phyloP scores from a whole-genome alignment of 495 filamentous ascomycete species.

The Extremus antarcticus region DNA sequence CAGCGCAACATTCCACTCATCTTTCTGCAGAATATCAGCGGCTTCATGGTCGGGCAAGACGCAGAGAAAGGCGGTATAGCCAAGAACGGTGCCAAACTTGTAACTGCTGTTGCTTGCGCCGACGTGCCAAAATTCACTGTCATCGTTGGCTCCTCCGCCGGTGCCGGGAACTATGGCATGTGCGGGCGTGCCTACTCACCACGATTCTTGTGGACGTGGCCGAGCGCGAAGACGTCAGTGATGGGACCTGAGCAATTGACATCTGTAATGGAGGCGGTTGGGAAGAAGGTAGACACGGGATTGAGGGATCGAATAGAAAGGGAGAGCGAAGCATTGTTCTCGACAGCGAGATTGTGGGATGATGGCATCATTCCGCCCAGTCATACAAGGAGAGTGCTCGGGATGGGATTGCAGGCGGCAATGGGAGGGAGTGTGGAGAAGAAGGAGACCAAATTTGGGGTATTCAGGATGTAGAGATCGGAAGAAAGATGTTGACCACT shows the following conservation, averaged over 20 bases:
- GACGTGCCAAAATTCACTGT: slow-evolving; percentile 97
- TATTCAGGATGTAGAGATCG: slow-evolving; percentile 75
- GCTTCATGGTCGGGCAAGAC: slow-evolving; percentile 94
- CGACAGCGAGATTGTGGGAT: slow-evolving; percentile 85
- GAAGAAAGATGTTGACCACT: too few relatives aligned
- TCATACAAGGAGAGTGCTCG: slow-evolving; percentile 75
- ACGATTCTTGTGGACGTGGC: slow-evolving; percentile 93
- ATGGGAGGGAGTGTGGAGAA: slow-evolving; percentile 39
- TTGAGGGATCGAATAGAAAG: slow-evolving; percentile 76
- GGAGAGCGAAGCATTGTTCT: slow-evolving; percentile 83
- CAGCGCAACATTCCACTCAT: slow-evolving; percentile 82
- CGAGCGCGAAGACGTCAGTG: slow-evolving; percentile 85
- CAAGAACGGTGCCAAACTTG: slow-evolving; percentile 95
- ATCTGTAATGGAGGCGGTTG: slow-evolving; percentile 89
- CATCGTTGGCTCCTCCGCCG: slow-evolving; percentile 73
- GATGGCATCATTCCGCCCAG: slow-evolving; percentile 87
- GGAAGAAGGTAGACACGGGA: slow-evolving; percentile 68
- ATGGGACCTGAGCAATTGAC: slow-evolving; percentile 94
- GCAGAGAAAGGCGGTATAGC: slow-evolving; percentile 92
- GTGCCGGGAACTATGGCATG: slow-evolving; percentile 74
- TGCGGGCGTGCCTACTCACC: slow-evolving; percentile 89
- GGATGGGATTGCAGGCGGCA: slow-evolving; percentile 69
- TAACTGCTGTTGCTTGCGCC: slow-evolving; percentile 89
- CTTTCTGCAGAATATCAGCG: slow-evolving; percentile 92
- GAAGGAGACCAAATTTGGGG: slow-evolving; percentile 68